A percentile compares a stretch with the other conserved stretches of the same genome.
phyloP scores from a whole-genome alignment of 768 basidiomycete species.

The Kwoniella sp. region DNA sequence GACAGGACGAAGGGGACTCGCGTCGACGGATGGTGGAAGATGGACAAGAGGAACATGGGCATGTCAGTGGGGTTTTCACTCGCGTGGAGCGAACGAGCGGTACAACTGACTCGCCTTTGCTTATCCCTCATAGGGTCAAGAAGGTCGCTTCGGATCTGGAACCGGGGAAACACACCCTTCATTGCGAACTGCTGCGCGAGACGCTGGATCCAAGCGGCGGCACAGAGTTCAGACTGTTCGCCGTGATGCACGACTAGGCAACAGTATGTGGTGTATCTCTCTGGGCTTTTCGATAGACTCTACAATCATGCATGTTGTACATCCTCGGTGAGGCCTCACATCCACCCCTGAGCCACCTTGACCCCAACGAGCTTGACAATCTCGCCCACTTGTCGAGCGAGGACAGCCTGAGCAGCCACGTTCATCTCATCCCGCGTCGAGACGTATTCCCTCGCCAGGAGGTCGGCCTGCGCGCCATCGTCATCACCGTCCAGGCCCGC shows the following conservation, averaged over 20 bases:
- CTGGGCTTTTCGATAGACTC: no score
- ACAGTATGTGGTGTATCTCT: no score
- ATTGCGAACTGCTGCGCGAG: slow-evolving; percentile 39
- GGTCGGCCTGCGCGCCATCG: no score
- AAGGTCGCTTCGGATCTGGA: slow-evolving; percentile 26
- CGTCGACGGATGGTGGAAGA: slow-evolving; percentile 41
- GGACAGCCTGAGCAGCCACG: background rate
- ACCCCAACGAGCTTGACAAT: slow-evolving; percentile 32
- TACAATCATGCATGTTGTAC: no score
- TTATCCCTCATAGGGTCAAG: slow-evolving; percentile 18
- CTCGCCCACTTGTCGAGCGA: slow-evolving; percentile 10
- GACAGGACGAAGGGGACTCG: slow-evolving; percentile 11
- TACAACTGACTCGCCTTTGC: background rate
- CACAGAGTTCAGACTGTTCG: slow-evolving; percentile 43
- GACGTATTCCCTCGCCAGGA: no score
- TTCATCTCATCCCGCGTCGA: no score
- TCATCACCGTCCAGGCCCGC: no score
- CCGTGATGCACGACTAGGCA: slow-evolving; percentile 39
- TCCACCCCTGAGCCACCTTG: slow-evolving; percentile 24
- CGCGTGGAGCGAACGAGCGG: background rate
- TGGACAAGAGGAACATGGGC: slow-evolving; percentile 43
- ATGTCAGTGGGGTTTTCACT: slow-evolving; percentile 28
- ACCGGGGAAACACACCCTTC: slow-evolving; percentile 38
- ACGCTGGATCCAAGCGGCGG: slow-evolving; percentile 44
- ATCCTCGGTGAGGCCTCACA: slow-evolving; percentile 11